Evolutionary conservation across 345 rosid species (phyloP).

Genomic region (Psidium friedrichsthalianum): DNA sequence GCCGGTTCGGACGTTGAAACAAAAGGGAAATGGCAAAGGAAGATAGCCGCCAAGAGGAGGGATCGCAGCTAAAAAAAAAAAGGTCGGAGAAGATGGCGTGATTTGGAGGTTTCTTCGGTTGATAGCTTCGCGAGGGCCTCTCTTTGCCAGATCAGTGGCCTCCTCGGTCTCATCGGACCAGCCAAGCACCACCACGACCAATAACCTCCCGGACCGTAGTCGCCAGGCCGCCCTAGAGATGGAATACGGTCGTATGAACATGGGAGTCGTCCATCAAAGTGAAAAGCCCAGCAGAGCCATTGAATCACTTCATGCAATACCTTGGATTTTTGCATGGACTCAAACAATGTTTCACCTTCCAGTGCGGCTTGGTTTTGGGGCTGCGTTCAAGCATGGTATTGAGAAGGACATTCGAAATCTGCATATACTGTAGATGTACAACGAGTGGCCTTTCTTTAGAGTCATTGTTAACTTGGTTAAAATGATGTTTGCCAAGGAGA

Average conservation of each 20-base stretch:
- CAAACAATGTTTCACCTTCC: slow-evolving; percentile 98
- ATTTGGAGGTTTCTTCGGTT: no score
- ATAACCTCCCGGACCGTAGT: no score
- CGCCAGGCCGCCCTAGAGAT: slow-evolving; percentile 98
- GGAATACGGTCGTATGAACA: slow-evolving; percentile 98
- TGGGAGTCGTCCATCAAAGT: slow-evolving; percentile 97
- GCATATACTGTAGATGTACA: slow-evolving; percentile 84
- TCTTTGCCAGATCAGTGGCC: no score
- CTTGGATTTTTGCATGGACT: slow-evolving; percentile 99
- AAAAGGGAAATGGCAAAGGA: no score
- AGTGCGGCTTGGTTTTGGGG: slow-evolving; percentile 96
- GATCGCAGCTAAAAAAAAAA: no score
- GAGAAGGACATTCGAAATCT: slow-evolving; percentile 73
- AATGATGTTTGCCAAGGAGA: slow-evolving; percentile 98
- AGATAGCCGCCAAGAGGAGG: no score
- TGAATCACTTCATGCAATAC: slow-evolving; percentile 93
- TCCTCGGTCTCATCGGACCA: no score
- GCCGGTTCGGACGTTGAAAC: no score
- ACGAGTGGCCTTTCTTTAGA: slow-evolving; percentile 93
- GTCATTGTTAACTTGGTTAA: slow-evolving; percentile 91
- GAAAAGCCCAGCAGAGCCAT: slow-evolving; percentile 96
- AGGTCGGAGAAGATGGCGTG: no score
- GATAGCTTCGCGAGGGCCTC: no score
- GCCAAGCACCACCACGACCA: no score
- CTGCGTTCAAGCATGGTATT: slow-evolving; percentile 68